These are phyloP conservation scores for Scheffersomyces parashehatae DNA, from an alignment of 1,139 yeast species.

Conservation along the genomic window DNA sequence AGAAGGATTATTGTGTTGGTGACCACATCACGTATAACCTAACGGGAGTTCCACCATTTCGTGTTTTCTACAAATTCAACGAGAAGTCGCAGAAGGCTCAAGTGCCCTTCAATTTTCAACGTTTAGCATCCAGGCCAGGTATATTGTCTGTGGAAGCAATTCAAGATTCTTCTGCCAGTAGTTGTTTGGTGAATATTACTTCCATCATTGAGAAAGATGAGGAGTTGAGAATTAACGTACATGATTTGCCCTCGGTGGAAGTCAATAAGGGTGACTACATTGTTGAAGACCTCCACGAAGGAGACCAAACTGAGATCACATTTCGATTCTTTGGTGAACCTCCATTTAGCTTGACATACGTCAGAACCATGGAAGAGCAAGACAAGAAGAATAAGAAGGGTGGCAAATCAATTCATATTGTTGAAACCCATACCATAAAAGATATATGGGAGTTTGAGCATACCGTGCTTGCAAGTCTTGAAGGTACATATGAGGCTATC, in stretches of 20 bases:
- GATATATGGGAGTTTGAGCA: slow-evolving; percentile 71
- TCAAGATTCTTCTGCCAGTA: slow-evolving; percentile 70
- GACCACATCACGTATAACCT: slow-evolving; percentile 79
- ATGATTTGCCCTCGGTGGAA: slow-evolving; percentile 89
- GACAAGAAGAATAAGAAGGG: slow-evolving; percentile 42
- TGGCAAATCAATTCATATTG: slow-evolving; percentile 46
- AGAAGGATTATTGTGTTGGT: slow-evolving; percentile 79
- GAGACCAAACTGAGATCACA: slow-evolving; percentile 74
- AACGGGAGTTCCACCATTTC: slow-evolving; percentile 80
- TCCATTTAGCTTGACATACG: slow-evolving; percentile 64
- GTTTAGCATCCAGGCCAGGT: slow-evolving; percentile 86
- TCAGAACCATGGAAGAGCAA: slow-evolving; percentile 50
- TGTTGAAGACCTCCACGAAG: slow-evolving; percentile 87
- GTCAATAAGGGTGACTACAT: slow-evolving; percentile 74
- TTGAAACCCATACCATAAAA: slow-evolving; percentile 75
- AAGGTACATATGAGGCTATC: slow-evolving; percentile 92
- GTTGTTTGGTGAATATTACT: slow-evolving; percentile 67
- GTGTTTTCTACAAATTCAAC: slow-evolving; percentile 72
- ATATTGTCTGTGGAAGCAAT: slow-evolving; percentile 64
- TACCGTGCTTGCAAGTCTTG: slow-evolving; percentile 73
- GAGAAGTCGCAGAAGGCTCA: slow-evolving; percentile 59
- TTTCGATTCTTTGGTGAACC: slow-evolving; percentile 72
- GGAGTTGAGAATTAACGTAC: slow-evolving; percentile 56
- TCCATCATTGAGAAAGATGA: slow-evolving; percentile 34
- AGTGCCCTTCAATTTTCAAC: slow-evolving; percentile 52